Evolutionary conservation across 441 rosid species (phyloP), one percentile per base, ranked within the genome.

Genomic region (Rhodomyrtus psidioides): DNA sequence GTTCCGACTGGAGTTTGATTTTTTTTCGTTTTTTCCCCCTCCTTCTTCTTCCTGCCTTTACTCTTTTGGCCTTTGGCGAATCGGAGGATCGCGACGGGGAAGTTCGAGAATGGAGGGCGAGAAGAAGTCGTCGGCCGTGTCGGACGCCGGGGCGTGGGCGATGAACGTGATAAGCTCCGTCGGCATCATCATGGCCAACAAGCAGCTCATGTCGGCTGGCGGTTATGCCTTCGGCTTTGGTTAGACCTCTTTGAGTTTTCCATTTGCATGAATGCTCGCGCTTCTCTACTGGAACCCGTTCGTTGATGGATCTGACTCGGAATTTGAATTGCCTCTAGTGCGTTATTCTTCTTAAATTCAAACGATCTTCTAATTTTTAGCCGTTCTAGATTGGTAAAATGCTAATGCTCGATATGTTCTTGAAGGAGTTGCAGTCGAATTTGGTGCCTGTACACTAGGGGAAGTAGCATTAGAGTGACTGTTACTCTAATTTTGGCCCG

Each of bases 101-200:
- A 49, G 53, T 49, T 42, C 17, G 82, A 83, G 83, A 60, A 90
- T 92, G 96, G 95, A 93, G 91, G 30, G 86, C 89, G 92, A 94
- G 89, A 90, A 88, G 91, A 93, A 91, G 86, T 85, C 89, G 82
- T 85, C 95, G 89, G 90, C 93, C 12, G 95, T 96, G 30, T 96
- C 98, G 2, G 92, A 96, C 89, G 90, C 92, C 16, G 98, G 98
- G 26, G 97, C 98, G 3, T 96, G 98, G 98, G 95, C 91, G 44
- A 94, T 96, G 96, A 96, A 96, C 81, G 93, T 96, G 9, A 83
- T 95, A 46, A 96, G 97, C 89, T 96, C 98, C 84, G 97, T 95
- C 56, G 98, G 98, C 60, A 93, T 96, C 86, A 96, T 96, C 83
- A 94, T 96, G 97, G 97, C 95, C 42, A 96, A 95, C 90, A 96